Percentiles rank a stretch among this genome's conserved stretches.
Evolutionary conservation across 371 early-diverging fungal genomes (phyloP).

Genomic region (Mortierella sp.): DNA sequence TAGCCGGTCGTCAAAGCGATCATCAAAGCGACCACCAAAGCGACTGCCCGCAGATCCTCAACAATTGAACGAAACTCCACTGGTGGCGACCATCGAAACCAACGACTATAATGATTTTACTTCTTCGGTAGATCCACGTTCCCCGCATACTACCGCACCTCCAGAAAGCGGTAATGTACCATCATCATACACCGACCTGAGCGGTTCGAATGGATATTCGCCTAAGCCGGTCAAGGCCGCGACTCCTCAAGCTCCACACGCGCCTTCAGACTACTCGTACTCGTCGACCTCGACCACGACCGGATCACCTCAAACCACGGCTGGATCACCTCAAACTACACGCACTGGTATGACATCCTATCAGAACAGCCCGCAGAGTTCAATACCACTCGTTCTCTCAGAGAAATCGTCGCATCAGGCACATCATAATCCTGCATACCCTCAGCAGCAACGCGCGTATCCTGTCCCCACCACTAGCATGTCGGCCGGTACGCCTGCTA

Average conservation of each 20-base stretch:
- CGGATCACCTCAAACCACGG: too few relatives aligned
- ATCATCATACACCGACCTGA: not conserved
- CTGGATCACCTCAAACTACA: constrained; percentile 11
- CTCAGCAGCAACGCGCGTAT: constrained; percentile 1
- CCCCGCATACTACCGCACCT: constrained; percentile 2
- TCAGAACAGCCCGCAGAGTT: constrained; percentile 15
- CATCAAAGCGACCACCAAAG: too few relatives aligned
- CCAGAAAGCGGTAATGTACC: not conserved
- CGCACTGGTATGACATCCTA: constrained; percentile 3
- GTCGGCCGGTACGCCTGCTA: not conserved
- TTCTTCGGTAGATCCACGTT: constrained; percentile 8
- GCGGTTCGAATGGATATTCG: too few relatives aligned
- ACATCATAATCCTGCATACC: not conserved
- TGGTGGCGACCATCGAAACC: not conserved
- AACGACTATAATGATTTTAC: too few relatives aligned
- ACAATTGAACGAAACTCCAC: too few relatives aligned
- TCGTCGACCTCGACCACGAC: constrained; percentile 11
- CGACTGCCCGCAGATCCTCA: not conserved
- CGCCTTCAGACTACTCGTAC: not conserved
- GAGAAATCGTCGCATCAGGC: constrained; percentile 3
- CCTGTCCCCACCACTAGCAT: constrained; percentile 19
- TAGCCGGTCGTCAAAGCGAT: too few relatives aligned
- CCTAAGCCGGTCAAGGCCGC: too few relatives aligned
- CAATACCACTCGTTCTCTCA: not conserved
- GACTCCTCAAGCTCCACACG: too few relatives aligned